Base-by-base conservation (phyloP, 192 early-diverging fungal species). In the Coemansia nantahalensis region DNA sequence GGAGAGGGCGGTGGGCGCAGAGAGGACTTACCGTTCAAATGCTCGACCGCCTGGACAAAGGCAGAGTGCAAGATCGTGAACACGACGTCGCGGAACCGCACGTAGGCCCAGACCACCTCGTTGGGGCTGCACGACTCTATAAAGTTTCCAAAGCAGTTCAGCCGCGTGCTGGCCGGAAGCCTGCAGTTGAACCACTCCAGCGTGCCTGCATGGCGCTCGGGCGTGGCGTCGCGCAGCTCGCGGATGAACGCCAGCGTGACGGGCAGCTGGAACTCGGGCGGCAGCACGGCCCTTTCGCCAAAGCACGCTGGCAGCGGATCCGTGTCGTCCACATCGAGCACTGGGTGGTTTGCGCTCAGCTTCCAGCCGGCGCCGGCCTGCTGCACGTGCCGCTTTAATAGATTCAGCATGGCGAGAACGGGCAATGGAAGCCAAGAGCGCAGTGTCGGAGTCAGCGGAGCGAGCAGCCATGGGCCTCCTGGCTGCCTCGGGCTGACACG, bases 1-100 rank as follows among this genome's bases (percentile, higher is more conserved):
- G n/a, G n/a, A n/a, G n/a, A n/a, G n/a, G n/a, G n/a, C n/a, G n/a
- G n/a, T 28, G 11, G 21, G 4, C 26, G 41, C 19, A 5, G n/a
- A n/a, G n/a, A 9, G 8, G 31, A 46, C 68, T 72, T 65, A 65
- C 68, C 31, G 36, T 75, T 75, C n/a, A 75, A 31, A 19, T 50
- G 33, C 17, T 63, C 45, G 17, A 75, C 41, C 19, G 59, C 36
- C 2, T 35, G 31, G 5, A 44, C 47, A 59, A 75, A 75, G 8
- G 65, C 28, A 0, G 36, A 21, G 49, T 68, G 32, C 3, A 68
- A 23, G 19, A 64, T 64, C 5, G 51, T 5, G 33, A 75, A 75
- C 33, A 66, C 23, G 15, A 64, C 19, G n/a, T 60, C 60, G 35
- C 44, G 38, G 34, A 49, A 75, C 17, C 65, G 34, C 6, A 61